Conservation (phyloP, 116 monocot genomes). For the Dioscorea cayenensis region DNA sequence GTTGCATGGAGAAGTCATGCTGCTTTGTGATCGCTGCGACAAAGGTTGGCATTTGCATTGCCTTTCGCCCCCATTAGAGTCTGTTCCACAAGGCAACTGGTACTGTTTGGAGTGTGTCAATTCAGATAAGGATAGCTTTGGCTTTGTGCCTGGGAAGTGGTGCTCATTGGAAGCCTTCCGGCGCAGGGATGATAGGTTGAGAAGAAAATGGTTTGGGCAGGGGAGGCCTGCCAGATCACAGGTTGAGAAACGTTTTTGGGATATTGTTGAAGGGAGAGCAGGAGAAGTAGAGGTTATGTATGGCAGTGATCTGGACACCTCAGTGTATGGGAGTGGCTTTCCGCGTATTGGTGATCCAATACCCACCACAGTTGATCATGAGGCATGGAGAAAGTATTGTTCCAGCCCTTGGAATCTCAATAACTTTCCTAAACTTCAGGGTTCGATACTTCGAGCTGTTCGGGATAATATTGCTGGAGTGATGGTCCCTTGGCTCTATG, state of each 20-base stretch:
- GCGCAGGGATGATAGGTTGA: constrained; percentile 35
- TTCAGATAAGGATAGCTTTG: constrained; percentile 67
- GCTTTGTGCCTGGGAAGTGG: constrained; percentile 59
- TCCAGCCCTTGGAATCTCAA: constrained; percentile 82
- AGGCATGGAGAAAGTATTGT: constrained; percentile 44
- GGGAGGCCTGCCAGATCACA: constrained; percentile 23
- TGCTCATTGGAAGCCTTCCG: constrained; percentile 44
- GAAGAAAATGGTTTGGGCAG: constrained; percentile 62
- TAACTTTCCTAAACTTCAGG: constrained; percentile 67
- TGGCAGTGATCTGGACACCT: constrained; percentile 80
- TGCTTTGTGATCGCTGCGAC: constrained; percentile 76
- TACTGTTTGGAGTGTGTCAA: constrained; percentile 73
- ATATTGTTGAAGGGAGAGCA: constrained; percentile 70
- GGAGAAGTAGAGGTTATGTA: constrained; percentile 82
- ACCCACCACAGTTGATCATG: constrained; percentile 23
- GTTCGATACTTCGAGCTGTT: constrained; percentile 68
- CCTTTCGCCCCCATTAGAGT: constrained; percentile 56
- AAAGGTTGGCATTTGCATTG: constrained; percentile 78
- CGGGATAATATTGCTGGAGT: constrained; percentile 73
- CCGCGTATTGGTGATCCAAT: constrained; percentile 29
- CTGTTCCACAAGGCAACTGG: constrained; percentile 66
- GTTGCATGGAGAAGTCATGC: constrained; percentile 77
- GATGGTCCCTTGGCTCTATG: constrained; percentile 89
- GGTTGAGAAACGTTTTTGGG: constrained; percentile 76
- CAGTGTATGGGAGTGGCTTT: constrained; percentile 65